Evolutionary conservation across 2,329 filamentous ascomycete genomes (phyloP), one percentile per base, ranked within the genome.

Genomic region (Diaporthe australafricana): DNA sequence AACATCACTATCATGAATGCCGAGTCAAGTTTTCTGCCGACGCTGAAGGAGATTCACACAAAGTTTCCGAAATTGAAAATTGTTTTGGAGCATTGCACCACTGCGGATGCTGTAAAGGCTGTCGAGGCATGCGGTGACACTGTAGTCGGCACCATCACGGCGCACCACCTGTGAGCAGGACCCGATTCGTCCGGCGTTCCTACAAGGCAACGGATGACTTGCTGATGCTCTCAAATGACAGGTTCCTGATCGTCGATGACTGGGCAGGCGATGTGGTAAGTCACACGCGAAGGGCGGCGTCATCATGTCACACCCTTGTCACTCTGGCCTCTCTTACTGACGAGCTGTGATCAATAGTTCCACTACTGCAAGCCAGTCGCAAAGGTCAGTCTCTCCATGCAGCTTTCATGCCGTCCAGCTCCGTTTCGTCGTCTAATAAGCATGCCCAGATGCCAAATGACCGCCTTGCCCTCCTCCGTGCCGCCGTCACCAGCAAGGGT

Each of bases 81-180:
- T 72, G 84, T 93, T 52, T 81, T 96, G 57, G 94, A 98, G 84
- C 95, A 98, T 84, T 97, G 94, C 86, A 95, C 94, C 14, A 97
- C 94, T 1, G 91, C 90, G 1, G 94, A 93, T 0, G 95, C 95
- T 0, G 86, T 98, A 5, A 89, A 93, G 74, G 91, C 94, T 0
- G 95, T 98, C 45, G 87, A 88, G 75, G 85, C 89, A 17, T 97
- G 94, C 78, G 94, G 94, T 0, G 88, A 91, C 22, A 93, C 89
- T 3, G 96, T 98, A 30, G 92, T 89, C 0, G 87, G 86, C 5
- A 96, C 93, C 12, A 94, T 97, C 75, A 98, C 95, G 0, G 93
- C 94, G 2, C 95, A 98, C 79, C 95, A 98, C 78, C 86, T 97
- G 27, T 94, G 9, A 74, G 72, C 17, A 47, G 4, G 30, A 14